These are phyloP conservation scores for Truncatella angustata DNA, from an alignment of 2,329 filamentous ascomycete species.

Conservation along the genomic window DNA sequence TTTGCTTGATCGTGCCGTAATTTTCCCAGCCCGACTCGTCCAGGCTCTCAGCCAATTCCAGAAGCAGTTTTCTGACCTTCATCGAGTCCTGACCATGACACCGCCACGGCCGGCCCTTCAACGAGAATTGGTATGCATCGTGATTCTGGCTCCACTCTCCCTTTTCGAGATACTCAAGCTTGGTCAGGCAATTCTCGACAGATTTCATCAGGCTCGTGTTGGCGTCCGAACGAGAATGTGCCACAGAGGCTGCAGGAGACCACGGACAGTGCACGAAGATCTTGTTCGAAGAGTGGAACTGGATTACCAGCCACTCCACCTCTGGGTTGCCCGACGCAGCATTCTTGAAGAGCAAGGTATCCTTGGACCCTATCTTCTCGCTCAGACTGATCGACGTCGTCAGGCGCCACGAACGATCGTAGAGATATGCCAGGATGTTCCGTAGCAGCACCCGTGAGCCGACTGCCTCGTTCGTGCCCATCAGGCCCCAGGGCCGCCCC, in stretches of 20 bases:
- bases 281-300: background rate
- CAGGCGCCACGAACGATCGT: constrained; percentile 15
- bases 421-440: constrained; percentile 19
- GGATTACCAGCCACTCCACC: background rate
- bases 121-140: background rate
- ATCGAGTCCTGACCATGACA: background rate
- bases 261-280: background rate
- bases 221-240: background rate
- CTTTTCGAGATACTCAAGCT: background rate
- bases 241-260: background rate
- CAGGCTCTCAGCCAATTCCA: background rate
- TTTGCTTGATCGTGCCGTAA: background rate
- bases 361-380: constrained; percentile 3
- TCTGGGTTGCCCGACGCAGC: background rate
- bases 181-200: background rate
- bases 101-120: background rate
- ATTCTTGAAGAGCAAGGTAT: constrained; percentile 4
- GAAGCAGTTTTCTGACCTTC: background rate
- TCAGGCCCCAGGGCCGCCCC: constrained; percentile 17
- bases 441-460: constrained; percentile 19
- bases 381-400: background rate
- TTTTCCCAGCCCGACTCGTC: background rate
- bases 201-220: background rate
- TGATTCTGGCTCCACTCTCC: background rate
- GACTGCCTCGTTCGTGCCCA: constrained; percentile 12